These are phyloP conservation scores for Phytophthora cajani DNA, from an alignment of 352 stramenopile genomes.

Conservation along the genomic window DNA sequence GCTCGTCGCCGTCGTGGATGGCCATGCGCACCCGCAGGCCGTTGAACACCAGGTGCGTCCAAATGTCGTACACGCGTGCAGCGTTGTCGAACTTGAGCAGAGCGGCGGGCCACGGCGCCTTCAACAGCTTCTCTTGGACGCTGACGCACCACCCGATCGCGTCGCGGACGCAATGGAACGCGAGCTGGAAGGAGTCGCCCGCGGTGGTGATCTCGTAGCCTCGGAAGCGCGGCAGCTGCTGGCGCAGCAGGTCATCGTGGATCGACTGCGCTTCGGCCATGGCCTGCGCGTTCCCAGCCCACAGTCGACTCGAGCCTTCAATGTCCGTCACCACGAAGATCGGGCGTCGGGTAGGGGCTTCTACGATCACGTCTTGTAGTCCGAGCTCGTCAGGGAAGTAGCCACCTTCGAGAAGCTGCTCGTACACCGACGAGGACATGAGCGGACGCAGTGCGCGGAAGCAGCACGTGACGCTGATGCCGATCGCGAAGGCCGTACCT, in stretches of 20 bases:
- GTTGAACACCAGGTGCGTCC: constrained; percentile 67
- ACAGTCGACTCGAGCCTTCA: constrained; percentile 78
- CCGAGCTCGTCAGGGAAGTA: constrained; percentile 54
- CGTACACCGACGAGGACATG: constrained; percentile 67
- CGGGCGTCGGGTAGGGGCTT: constrained; percentile 54
- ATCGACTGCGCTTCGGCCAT: constrained; percentile 76
- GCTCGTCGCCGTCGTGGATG: constrained; percentile 74
- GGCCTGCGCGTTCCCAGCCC: constrained; percentile 47
- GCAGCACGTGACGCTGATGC: constrained; percentile 67
- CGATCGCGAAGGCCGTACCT: constrained; percentile 65
- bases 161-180: constrained; percentile 73
- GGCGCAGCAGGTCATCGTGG: constrained; percentile 75
- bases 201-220: constrained; percentile 86
- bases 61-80: constrained; percentile 57
- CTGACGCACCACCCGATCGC: constrained; percentile 70
- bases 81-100: constrained; percentile 55
- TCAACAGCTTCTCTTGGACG: constrained; percentile 73
- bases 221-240: constrained; percentile 55
- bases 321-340: constrained; percentile 89
- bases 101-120: constrained; percentile 56
- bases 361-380: constrained; percentile 41
- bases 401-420: constrained; percentile 66
- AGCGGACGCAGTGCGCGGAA: constrained; percentile 64
- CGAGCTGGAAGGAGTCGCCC: constrained; percentile 83
- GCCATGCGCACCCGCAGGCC: constrained; percentile 81